These are phyloP conservation scores for Umbelopsis sp. DNA, from an alignment of 371 early-diverging fungal species.

Conservation along the genomic window DNA sequence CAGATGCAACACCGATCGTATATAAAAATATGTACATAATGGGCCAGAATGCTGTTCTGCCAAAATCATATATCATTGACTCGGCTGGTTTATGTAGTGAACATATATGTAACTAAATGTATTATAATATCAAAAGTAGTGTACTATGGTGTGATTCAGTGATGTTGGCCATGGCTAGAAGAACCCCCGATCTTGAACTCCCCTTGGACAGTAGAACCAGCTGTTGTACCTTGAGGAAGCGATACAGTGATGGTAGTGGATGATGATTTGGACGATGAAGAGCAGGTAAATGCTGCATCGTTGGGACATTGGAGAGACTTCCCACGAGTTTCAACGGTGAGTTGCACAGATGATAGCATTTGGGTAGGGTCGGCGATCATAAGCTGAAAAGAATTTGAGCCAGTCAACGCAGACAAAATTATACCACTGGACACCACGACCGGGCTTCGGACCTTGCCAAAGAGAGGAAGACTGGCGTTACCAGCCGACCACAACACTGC, in stretches of 20 bases:
- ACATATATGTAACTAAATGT: too few species aligned
- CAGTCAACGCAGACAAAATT: conserved; percentile 16
- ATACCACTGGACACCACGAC: conserved; percentile 24
- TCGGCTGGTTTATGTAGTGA: background rate
- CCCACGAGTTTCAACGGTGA: background rate
- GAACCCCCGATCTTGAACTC: background rate
- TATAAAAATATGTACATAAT: too few species aligned
- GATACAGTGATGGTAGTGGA: background rate
- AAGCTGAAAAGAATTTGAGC: conserved; percentile 14
- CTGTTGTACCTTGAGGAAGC: background rate
- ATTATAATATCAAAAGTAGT: too few species aligned
- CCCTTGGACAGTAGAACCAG: conserved; percentile 10
- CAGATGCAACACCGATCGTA: too few species aligned
- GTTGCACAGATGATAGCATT: conserved; percentile 3
- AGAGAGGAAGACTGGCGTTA: conserved; percentile 26
- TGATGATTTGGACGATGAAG: background rate
- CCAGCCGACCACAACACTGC: conserved; percentile 38
- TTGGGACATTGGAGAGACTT: background rate
- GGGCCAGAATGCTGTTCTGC: too few species aligned
- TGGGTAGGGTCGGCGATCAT: conserved; percentile 35
- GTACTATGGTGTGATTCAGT: background rate
- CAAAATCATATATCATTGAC: background rate
- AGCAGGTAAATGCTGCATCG: background rate
- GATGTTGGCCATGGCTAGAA: background rate
- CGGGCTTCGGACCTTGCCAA: conserved; percentile 10